Conservation (phyloP, 768 basidiomycete genomes). For the Phylloporus sp. region DNA sequence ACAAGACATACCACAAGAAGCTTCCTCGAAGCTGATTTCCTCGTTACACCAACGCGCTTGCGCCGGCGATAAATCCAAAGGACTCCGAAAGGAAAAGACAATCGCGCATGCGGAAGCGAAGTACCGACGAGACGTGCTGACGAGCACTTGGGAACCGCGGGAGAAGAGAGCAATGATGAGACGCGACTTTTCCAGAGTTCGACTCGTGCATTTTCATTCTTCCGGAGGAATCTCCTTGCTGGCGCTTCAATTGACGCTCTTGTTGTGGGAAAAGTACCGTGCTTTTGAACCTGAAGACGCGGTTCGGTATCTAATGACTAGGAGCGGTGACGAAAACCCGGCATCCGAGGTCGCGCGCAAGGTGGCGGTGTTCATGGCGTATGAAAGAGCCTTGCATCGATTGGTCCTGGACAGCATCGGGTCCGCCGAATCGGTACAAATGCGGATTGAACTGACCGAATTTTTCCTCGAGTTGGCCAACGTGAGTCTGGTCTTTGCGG, state of each 20-base stretch:
- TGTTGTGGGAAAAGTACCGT: slow-evolving; percentile 35
- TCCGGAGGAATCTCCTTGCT: slow-evolving; percentile 38
- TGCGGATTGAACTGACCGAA: slow-evolving; percentile 27
- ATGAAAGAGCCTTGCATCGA: slow-evolving; percentile 34
- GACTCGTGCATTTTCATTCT: slow-evolving; percentile 34
- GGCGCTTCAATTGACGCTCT: slow-evolving; percentile 41
- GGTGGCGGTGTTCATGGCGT: slow-evolving; percentile 30
- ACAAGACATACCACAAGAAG: slow-evolving; percentile 25
- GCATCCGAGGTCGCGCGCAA: slow-evolving; percentile 28
- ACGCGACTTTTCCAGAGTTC: slow-evolving; percentile 23
- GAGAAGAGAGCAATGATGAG: slow-evolving; percentile 28
- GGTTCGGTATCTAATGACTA: slow-evolving; percentile 36
- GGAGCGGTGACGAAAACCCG: slow-evolving; percentile 24
- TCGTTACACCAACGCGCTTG: slow-evolving; percentile 28
- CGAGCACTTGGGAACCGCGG: slow-evolving; percentile 24
- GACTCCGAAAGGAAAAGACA: slow-evolving; percentile 25
- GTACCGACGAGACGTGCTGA: slow-evolving; percentile 15
- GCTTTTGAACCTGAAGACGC: slow-evolving; percentile 41
- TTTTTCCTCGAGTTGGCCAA: slow-evolving; percentile 45
- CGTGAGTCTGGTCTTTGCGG: slow-evolving; percentile 25
- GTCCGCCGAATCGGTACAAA: slow-evolving; percentile 17
- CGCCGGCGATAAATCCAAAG: slow-evolving; percentile 19
- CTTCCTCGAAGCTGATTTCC: slow-evolving; percentile 26
- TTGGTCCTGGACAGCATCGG: slow-evolving; percentile 39
- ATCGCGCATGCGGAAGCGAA: slow-evolving; percentile 21